These are phyloP conservation scores for Cyberlindnera lachancei DNA, from an alignment of 805 yeast genomes.

Conservation along the genomic window DNA sequence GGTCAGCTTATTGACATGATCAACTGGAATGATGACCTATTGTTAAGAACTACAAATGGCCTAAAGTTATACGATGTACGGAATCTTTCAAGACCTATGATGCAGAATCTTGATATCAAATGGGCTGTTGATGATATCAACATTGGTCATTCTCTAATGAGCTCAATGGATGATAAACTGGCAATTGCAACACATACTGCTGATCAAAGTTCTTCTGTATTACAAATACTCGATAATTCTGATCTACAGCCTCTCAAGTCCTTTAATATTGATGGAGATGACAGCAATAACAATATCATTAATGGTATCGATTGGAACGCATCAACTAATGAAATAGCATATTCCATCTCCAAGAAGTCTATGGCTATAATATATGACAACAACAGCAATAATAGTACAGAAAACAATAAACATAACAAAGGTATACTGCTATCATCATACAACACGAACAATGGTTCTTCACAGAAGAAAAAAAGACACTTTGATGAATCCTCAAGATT, in stretches of 20 bases:
- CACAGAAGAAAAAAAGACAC: conserved; percentile 14
- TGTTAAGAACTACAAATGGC: neutral
- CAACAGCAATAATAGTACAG: conserved; percentile 14
- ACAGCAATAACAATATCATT: no score
- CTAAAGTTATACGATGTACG: conserved; percentile 17
- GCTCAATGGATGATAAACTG: conserved; percentile 1
- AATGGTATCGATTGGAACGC: conserved; percentile 19
- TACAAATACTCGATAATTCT: conserved; percentile 16
- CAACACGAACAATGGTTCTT: no score
- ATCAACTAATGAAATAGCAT: conserved; percentile 17
- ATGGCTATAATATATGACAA: conserved; percentile 13
- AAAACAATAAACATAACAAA: conserved; percentile 16
- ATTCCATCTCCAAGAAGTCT: conserved; percentile 13
- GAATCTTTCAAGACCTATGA: conserved; percentile 12
- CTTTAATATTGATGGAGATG: conserved; percentile 1
- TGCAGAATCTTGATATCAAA: conserved; percentile 9
- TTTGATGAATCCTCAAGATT: conserved; percentile 12
- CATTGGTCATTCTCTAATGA: conserved; percentile 2
- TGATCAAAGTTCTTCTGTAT: neutral
- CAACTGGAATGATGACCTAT: neutral
- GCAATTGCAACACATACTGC: conserved; percentile 1
- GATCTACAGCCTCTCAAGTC: conserved; percentile 12
- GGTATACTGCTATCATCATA: no score
- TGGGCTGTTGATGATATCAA: neutral
- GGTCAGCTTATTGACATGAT: neutral